Percentiles rank a stretch among this genome's conserved stretches.
Conservation (phyloP, 768 basidiomycete genomes). For the Boletus bicolor region DNA sequence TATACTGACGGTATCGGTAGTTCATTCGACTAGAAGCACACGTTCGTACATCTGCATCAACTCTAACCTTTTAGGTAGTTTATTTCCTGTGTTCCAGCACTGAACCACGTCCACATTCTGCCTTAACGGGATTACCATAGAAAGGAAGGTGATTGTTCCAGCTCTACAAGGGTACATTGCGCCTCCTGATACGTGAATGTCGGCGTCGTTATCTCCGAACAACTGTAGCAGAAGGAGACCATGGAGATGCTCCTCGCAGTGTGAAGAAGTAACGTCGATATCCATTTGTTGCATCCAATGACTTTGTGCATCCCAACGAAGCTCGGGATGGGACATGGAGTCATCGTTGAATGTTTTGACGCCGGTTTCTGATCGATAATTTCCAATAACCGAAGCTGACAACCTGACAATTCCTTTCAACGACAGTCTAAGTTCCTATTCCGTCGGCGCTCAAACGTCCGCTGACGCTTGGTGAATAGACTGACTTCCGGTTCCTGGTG, state of each 20-base stretch:
- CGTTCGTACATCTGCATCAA: not conserved
- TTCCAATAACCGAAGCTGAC: not conserved
- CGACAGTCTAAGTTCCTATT: not conserved
- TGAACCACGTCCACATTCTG: not conserved
- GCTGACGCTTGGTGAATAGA: not conserved
- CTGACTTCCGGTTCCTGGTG: constrained; percentile 19
- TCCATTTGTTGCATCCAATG: not conserved
- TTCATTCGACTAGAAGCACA: not conserved
- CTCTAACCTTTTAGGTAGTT: not conserved
- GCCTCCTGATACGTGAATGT: constrained; percentile 9
- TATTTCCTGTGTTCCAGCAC: not conserved
- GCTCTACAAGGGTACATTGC: constrained; percentile 10
- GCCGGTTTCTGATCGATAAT: not conserved
- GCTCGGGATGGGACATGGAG: not conserved
- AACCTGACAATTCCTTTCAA: not conserved
- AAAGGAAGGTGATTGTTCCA: not conserved
- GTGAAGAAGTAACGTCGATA: not conserved
- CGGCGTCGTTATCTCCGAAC: constrained; percentile 13
- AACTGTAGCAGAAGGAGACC: not conserved
- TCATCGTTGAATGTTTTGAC: not conserved
- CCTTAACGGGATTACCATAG: not conserved
- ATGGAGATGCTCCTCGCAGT: not conserved
- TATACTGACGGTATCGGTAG: not conserved
- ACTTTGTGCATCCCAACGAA: not conserved
- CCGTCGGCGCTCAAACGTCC: constrained; percentile 2